A percentile compares a stretch with the other conserved stretches of the same genome.
Conservation (phyloP, 2,329 filamentous ascomycete species). For the Fusarium xylarioides region DNA sequence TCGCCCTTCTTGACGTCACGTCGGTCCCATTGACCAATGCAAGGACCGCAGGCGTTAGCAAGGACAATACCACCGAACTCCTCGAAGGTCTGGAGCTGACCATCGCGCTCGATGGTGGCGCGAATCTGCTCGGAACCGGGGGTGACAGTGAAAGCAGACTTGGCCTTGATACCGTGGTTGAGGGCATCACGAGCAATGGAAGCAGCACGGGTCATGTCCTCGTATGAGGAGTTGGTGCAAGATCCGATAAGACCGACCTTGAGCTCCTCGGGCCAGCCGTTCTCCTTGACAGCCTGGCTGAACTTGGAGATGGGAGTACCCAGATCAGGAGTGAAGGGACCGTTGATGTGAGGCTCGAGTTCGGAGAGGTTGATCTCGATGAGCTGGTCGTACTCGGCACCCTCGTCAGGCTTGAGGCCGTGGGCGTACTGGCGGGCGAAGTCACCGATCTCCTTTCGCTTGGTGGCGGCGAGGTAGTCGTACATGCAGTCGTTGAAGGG, state of each 20-base stretch:
- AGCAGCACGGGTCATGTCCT: conserved; percentile 97
- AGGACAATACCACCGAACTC: conserved; percentile 88
- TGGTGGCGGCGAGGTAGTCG: conserved; percentile 92
- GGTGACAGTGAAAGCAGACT: conserved; percentile 93
- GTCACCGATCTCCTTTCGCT: conserved; percentile 89
- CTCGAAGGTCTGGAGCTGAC: conserved; percentile 85
- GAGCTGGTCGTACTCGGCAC: conserved; percentile 88
- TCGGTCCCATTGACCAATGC: conserved; percentile 96
- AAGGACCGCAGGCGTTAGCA: conserved; percentile 94
- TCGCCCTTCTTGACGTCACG: conserved; percentile 93
- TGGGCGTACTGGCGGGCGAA: conserved; percentile 85
- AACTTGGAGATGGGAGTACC: conserved; percentile 93
- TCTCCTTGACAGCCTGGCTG: conserved; percentile 81
- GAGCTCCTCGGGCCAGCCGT: conserved; percentile 90
- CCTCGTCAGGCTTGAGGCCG: conserved; percentile 87
- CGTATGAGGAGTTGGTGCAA: conserved; percentile 98
- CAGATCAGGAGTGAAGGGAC: conserved; percentile 94
- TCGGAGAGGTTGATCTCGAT: conserved; percentile 90
- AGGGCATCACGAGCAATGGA: conserved; percentile 91
- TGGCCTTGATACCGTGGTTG: conserved; percentile 88
- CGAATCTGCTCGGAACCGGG: conserved; percentile 97
- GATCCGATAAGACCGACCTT: conserved; percentile 95
- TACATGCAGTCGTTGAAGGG: conserved; percentile 98
- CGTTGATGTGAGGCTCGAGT: conserved; percentile 96
- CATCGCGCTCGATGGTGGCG: conserved; percentile 89